These are phyloP conservation scores for Oidium heveae DNA, from an alignment of 2,329 filamentous ascomycete genomes.

Conservation along the genomic window DNA sequence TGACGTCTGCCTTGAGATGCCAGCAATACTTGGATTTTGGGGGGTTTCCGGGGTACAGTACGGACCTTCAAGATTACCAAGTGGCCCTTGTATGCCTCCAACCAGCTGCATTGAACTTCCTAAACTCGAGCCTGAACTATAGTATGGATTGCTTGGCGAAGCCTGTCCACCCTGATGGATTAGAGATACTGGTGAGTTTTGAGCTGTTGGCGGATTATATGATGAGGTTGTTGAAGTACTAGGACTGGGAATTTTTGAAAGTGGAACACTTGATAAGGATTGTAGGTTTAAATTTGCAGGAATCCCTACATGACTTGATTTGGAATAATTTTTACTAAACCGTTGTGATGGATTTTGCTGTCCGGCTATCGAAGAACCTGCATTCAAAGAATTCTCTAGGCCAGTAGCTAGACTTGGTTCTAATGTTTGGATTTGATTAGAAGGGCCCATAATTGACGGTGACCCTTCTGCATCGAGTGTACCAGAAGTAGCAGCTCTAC, in stretches of 20 bases:
- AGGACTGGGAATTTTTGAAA: conserved; percentile 19
- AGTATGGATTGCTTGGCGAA: conserved; percentile 7
- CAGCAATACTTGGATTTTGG: conserved; percentile 10
- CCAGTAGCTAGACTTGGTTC: conserved; percentile 16
- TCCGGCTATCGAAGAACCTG: conserved; percentile 10
- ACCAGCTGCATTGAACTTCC: conserved; percentile 9
- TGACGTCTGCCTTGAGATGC: conserved; percentile 12
- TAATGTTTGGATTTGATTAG: conserved; percentile 10
- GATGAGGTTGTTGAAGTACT: conserved; percentile 21
- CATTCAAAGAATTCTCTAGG: conserved; percentile 20
- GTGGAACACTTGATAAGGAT: conserved; percentile 12
- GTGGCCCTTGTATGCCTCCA: conserved; percentile 11
- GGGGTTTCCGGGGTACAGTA: conserved; percentile 12
- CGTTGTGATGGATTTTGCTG: conserved; percentile 5
- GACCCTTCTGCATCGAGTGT: conserved; percentile 22
- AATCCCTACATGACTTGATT: conserved; percentile 11
- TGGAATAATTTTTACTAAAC: too few species aligned
- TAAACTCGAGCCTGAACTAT: conserved; percentile 12
- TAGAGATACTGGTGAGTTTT: conserved; percentile 15
- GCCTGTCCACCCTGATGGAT: conserved; percentile 8
- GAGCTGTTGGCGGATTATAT: conserved; percentile 18
- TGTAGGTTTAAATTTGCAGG: conserved; percentile 16
- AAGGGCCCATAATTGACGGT: not conserved
- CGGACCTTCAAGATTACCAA: conserved; percentile 14
- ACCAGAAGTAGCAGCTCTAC: conserved; percentile 16